Base-by-base conservation (phyloP, 495 filamentous ascomycete genomes). In the Penicillium lividum region DNA sequence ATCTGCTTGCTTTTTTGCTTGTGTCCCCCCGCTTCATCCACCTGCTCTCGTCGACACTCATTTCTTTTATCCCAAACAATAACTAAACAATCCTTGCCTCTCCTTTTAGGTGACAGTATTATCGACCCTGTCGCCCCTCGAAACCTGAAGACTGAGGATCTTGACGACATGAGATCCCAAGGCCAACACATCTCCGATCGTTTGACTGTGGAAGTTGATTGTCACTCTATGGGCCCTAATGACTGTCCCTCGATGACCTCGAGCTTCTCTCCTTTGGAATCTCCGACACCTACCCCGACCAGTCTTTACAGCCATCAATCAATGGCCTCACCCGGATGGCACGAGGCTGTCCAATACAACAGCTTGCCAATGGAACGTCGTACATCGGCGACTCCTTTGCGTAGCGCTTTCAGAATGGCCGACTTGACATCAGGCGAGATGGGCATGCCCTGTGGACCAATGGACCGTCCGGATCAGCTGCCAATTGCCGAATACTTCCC, bases 211-310 rank as follows among this genome's bases (percentile, higher is more conserved):
- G 76, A 79, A 60, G 66, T 79, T 52, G 75, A 79, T 42, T 75
- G 75, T 54, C 70, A 68, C 38, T 73, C 75, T 30, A 55, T 78
- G 65, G 73, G 75, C 54, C 70, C 76, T 28, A 77, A 68, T 68
- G 74, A 75, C 54, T 79, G 75, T 63, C 75, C 73, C n/a, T 78
- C 75, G 18, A 78, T 76, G 73, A 72, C 64, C 45, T 76, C 75
- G 8, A 77, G 73, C 57, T 79, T 76, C 59, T 79, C 75, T 40
- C 73, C 74, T 53, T 63, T 77, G 62, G 75, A 78, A 51, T 79
- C 77, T 31, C 75, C 75, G 0, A 78, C 72, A 25, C 74, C 74
- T 1, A 79, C 77, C 1, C 77, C 77, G 5, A 77, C 75, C 16
- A 78, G 73, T 57, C 61, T 77, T 18, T 78, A 78, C 58, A 77